Percentiles rank a stretch among this genome's conserved stretches.
phyloP scores from a whole-genome alignment of 352 stramenopile species.

The Phytophthora cryptogea region DNA sequence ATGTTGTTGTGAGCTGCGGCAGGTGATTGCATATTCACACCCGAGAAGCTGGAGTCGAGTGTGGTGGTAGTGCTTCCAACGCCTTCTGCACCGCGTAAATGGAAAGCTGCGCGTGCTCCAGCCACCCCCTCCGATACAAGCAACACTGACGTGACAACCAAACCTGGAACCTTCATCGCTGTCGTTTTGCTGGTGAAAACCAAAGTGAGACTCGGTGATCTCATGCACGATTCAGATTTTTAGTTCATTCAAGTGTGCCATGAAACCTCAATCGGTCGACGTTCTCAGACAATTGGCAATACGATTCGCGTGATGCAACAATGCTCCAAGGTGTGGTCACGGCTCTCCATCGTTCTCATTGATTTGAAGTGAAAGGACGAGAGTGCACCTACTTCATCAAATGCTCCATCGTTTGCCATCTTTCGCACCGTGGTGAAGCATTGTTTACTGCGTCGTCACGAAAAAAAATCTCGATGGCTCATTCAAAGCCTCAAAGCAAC shows the following conservation, averaged over 20 bases:
- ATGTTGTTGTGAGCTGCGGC: neutral
- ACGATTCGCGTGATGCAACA: neutral
- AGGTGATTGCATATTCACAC: neutral
- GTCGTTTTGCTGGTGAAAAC: neutral
- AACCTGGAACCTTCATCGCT: neutral
- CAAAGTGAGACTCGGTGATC: neutral
- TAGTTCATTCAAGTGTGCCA: neutral
- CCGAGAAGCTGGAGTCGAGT: neutral
- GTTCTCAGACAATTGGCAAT: neutral
- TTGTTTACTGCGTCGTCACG: neutral
- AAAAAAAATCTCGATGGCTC: neutral
- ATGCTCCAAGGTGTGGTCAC: neutral
- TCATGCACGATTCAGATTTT: neutral
- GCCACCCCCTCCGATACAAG: neutral
- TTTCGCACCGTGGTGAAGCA: neutral
- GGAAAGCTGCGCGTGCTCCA: neutral
- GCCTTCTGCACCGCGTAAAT: neutral
- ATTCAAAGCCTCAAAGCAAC: neutral
- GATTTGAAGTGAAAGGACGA: neutral
- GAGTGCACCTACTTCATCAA: slow-evolving; percentile 1
- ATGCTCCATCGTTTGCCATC: neutral
- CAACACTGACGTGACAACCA: neutral
- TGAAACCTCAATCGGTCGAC: neutral
- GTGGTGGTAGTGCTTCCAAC: neutral
- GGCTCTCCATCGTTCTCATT: neutral